Base-by-base conservation (phyloP, 139 green algal genomes). In the Coelastrella sp. region DNA sequence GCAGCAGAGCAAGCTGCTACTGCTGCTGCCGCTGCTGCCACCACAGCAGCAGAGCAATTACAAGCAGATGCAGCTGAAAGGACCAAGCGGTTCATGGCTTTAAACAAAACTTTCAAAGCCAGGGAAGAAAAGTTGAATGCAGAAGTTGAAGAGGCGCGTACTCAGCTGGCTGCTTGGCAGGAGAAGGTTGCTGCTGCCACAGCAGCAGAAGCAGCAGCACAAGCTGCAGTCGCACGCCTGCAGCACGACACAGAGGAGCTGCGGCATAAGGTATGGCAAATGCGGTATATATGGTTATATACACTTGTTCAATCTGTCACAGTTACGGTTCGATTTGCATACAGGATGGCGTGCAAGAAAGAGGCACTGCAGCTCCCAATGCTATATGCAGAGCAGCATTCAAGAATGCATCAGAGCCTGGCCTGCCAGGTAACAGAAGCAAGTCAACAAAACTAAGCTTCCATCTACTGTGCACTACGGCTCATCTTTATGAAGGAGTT, bases 81-180 rank as follows among this genome's bases (percentile, higher is more conserved):
- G 4, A 79, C 65, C n/a, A 90, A 71, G 61, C 76, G 86, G 14
- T 90, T 86, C 22, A 54, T 86, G 61, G 76, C 76, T 16, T 58
- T 90, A 4, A 75, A 90, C 17, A 84, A 77, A 14, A 57, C 54
- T 5, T 65, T 64, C 54, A 83, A 64, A 16, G 5, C 77, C 17
- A n/a, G 60, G 22, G 80, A 86, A 65, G 80, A 56, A 22, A 71
- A 47, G 60, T n/a, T 86, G 80, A 57, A 57, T 19, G 3, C 68
- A 54, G 58, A 75, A 64, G n/a, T 65, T 47, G 60, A 78, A 56
- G n/a, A 74, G 59, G 17, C 65, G 5, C 58, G 61, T n/a, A 86
- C 20, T 32, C 5, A 56, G 60, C 80, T 86, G n/a, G 13, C 80
- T 59, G 5, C 58, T 59, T n/a, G 64, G 65, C 59, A 71, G 80